phyloP scores from a whole-genome alignment of 805 yeast genomes.

The Tetrapisispora arboricola region DNA sequence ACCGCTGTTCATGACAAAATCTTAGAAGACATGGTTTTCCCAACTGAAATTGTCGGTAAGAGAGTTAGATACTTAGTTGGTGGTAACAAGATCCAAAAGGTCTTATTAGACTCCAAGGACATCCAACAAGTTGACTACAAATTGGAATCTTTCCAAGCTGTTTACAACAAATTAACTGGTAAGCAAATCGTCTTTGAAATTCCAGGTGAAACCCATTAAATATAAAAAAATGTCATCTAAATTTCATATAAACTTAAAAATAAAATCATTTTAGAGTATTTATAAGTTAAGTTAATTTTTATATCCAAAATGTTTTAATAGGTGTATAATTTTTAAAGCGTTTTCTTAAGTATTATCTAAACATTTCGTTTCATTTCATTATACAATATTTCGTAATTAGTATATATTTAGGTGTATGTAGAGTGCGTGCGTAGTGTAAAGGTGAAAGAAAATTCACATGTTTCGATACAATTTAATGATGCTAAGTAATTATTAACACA shows the following conservation, averaged over 20 bases:
- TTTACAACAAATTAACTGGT: slow-evolving; percentile 97
- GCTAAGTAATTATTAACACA: too few species aligned
- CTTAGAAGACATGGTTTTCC: slow-evolving; percentile 98
- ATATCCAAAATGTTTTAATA: slow-evolving; percentile 12
- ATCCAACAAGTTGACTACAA: slow-evolving; percentile 95
- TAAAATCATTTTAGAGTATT: slow-evolving; percentile 4
- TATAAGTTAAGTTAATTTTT: slow-evolving; percentile 6
- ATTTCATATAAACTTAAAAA: slow-evolving; percentile 6
- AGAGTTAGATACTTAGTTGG: slow-evolving; percentile 98
- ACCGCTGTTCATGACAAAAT: slow-evolving; percentile 97
- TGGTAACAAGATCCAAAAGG: slow-evolving; percentile 97
- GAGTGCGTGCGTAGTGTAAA: too few species aligned
- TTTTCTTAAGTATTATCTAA: slow-evolving; percentile 5
- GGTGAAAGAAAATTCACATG: too few species aligned
- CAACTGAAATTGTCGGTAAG: slow-evolving; percentile 98
- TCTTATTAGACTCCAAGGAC: slow-evolving; percentile 95
- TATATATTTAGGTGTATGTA: too few species aligned
- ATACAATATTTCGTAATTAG: too few species aligned
- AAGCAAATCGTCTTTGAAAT: slow-evolving; percentile 98
- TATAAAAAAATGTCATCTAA: slow-evolving; percentile 7
- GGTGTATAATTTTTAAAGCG: slow-evolving; percentile 24
- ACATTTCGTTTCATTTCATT: background rate
- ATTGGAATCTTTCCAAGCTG: slow-evolving; percentile 98
- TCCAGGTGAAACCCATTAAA: slow-evolving; percentile 39
- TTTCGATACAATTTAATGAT: too few species aligned